Evolutionary conservation across 1,139 yeast genomes (phyloP).

Genomic region (Diutina sp.): DNA sequence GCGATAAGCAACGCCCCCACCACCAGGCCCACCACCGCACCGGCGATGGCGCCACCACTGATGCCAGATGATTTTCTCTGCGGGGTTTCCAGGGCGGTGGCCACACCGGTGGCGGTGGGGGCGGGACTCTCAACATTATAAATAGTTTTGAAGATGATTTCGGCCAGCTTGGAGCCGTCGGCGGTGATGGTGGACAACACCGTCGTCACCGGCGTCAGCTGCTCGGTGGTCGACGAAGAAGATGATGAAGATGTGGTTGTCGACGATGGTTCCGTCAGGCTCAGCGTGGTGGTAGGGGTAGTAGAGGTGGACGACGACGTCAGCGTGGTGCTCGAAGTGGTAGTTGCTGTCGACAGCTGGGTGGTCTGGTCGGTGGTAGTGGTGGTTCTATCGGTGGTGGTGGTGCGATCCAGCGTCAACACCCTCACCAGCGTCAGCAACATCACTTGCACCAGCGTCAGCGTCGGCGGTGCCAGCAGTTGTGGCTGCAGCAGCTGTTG

Average conservation of each 20-base stretch:
- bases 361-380: background rate
- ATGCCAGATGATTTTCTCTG: slow-evolving; percentile 8
- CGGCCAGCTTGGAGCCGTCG: background rate
- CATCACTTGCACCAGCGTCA: background rate
- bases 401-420: background rate
- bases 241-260: slow-evolving; percentile 9
- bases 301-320: slow-evolving; percentile 6
- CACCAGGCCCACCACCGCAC: slow-evolving; percentile 54
- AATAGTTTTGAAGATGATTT: background rate
- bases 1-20: slow-evolving; percentile 27
- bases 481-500: background rate
- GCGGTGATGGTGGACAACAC: slow-evolving; percentile 1
- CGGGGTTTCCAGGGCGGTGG: background rate
- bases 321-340: background rate
- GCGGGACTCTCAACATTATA: background rate
- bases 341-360: background rate
- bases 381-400: background rate
- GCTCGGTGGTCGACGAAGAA: slow-evolving; percentile 3
- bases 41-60: slow-evolving; percentile 62
- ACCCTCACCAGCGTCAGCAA: background rate
- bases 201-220: background rate
- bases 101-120: background rate
- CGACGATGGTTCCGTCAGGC: slow-evolving; percentile 7
- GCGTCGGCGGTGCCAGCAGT: background rate
- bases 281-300: slow-evolving; percentile 4